phyloP scores from a whole-genome alignment of 139 green algal genomes.

The Picochlorum sp. region DNA sequence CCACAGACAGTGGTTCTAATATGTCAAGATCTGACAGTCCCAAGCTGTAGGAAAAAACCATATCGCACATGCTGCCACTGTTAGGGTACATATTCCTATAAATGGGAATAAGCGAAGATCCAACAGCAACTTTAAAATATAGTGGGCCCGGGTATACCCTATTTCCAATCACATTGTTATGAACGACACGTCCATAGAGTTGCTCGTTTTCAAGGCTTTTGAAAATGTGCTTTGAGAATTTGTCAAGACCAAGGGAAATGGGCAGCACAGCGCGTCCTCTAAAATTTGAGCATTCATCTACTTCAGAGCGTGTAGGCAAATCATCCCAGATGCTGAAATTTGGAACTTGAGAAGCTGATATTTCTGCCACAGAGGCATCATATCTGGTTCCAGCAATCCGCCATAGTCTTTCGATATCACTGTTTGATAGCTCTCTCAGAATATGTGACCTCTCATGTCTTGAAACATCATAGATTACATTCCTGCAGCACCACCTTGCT shows the following conservation, averaged over 20 bases:
- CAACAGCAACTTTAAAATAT: constrained; percentile 1
- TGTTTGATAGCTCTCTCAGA: background rate
- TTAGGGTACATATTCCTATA: no score
- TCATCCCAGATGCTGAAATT: constrained; percentile 19
- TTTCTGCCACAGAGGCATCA: background rate
- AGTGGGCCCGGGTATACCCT: background rate
- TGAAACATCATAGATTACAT: background rate
- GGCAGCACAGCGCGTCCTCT: constrained; percentile 16
- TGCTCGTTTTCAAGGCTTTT: background rate
- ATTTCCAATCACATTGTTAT: background rate
- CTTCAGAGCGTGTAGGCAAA: constrained; percentile 4
- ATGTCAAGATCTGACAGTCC: background rate
- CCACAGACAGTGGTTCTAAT: background rate
- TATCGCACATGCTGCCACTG: no score
- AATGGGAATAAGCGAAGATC: background rate
- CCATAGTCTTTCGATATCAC: constrained; percentile 22
- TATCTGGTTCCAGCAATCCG: constrained; percentile 13
- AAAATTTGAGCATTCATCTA: constrained; percentile 4
- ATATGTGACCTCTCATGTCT: background rate
- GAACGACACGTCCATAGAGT: background rate
- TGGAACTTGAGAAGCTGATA: constrained; percentile 4
- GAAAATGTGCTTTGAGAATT: background rate
- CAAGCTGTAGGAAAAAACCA: background rate
- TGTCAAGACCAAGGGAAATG: constrained; percentile 2
- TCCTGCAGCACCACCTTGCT: no score